Evolutionary conservation across 805 yeast species (phyloP), one percentile per base, ranked within the genome.

Genomic region (Saturnispora bothae): DNA sequence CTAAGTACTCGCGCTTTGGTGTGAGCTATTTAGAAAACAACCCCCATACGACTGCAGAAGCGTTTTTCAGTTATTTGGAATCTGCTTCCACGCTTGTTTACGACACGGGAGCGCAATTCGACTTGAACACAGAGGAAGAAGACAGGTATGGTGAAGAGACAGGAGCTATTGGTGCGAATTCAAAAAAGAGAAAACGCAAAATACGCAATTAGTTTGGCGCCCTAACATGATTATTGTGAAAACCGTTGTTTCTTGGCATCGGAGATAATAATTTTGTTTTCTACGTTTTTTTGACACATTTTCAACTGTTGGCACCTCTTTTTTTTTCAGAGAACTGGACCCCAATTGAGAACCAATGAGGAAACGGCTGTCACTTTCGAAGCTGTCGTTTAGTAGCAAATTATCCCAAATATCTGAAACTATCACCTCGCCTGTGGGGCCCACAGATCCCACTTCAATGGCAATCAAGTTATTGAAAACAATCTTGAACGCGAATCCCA

Each of bases 41-140:
- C 19, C 40, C 40, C 9, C 7, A 37, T 7, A 15, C 33, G 20
- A 37, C 13, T 12, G 15, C 29, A 7, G 35, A 37, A 9, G 35
- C 23, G 7, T 32, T 38, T 20, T 25, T 34, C 17, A 23, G 23
- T 14, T 38, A 33, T 15, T 23, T 34, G 15, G 38, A 38, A 23
- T 33, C 41, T 5, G n/a, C 30, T 13, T 20, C 26, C 13, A 28
- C 15, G 9, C 28, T 38, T 15, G 38, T 26, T 13, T 21, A 19
- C 14, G 41, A 28, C 4, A 26, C 28, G 8, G 41, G 41, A 5
- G 40, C 40, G 16, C 40, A 37, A 21, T 27, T 31, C 15, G 26
- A 37, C 22, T 21, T 31, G 14, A 19, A 37, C 22, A 21, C 16
- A 28, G 28, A 14, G 28, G 39, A 16, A 7, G 25, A 22, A 7